Conservation (phyloP, 2,329 filamentous ascomycete genomes). For the Aspergillus chevalieri region DNA sequence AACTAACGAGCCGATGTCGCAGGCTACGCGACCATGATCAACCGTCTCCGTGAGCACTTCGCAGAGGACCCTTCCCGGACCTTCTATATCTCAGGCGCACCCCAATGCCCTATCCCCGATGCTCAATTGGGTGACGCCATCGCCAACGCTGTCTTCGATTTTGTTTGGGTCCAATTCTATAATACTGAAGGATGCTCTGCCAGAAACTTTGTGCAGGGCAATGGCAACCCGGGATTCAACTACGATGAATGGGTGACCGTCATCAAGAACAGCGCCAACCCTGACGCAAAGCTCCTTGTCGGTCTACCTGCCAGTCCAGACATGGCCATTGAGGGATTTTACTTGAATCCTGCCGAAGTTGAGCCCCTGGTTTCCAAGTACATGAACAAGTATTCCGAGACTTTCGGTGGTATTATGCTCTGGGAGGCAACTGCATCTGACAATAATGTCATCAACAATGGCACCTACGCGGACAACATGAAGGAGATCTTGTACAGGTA, state of each 20-base stretch:
- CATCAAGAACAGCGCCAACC: constrained; percentile 33
- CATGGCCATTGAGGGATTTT: constrained; percentile 33
- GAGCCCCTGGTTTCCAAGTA: constrained; percentile 40
- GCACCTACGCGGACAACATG: constrained; percentile 43
- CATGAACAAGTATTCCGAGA: constrained; percentile 31
- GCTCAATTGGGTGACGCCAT: constrained; percentile 43
- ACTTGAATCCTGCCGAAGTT: constrained; percentile 44
- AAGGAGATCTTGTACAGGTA: constrained; percentile 37
- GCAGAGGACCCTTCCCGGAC: constrained; percentile 22
- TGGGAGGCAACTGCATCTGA: constrained; percentile 51
- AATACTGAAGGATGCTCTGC: constrained; percentile 50
- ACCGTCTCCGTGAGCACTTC: constrained; percentile 41
- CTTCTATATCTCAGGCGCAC: constrained; percentile 50
- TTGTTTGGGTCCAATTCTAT: constrained; percentile 53
- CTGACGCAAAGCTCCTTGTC: constrained; percentile 48
- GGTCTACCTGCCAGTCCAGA: constrained; percentile 41
- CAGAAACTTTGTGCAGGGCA: constrained; percentile 32
- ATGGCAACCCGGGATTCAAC: constrained; percentile 34
- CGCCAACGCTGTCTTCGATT: constrained; percentile 43
- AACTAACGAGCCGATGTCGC: neutral
- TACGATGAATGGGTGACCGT: constrained; percentile 42
- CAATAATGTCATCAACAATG: constrained; percentile 40
- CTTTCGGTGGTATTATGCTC: constrained; percentile 56
- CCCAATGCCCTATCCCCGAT: constrained; percentile 49
- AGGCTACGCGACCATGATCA: constrained; percentile 46